Evolutionary conservation across 2,329 filamentous ascomycete genomes (phyloP).

Genomic region (Beauveria sp.): DNA sequence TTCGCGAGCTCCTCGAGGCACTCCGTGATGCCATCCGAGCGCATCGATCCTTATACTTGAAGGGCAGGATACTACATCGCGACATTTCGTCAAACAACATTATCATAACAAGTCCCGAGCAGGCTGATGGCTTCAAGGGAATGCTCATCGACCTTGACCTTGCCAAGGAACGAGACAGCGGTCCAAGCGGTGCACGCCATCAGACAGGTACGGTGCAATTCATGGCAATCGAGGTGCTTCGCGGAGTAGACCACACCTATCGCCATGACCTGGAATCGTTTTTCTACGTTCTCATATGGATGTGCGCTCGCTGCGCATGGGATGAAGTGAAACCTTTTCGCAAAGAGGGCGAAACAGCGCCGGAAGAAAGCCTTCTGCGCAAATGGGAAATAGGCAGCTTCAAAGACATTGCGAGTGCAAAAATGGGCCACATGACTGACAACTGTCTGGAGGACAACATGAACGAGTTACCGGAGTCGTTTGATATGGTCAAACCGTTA

Average conservation of each 20-base stretch:
- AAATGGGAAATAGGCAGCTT: too few species aligned
- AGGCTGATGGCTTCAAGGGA: slow-evolving; percentile 14
- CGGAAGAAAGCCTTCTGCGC: too few species aligned
- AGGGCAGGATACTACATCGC: slow-evolving; percentile 27
- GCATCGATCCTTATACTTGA: slow-evolving; percentile 25
- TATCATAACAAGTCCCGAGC: slow-evolving; percentile 23
- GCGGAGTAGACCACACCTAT: too few species aligned
- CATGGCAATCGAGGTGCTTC: too few species aligned
- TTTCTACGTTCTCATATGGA: background rate
- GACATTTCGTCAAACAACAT: slow-evolving; percentile 32
- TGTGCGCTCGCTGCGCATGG: background rate
- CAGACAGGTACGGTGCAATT: slow-evolving; percentile 6
- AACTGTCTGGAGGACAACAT: too few species aligned
- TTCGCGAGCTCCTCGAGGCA: slow-evolving; percentile 25
- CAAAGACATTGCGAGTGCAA: too few species aligned
- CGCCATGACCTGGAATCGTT: background rate
- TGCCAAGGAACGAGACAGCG: slow-evolving; percentile 8
- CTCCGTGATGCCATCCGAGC: slow-evolving; percentile 28
- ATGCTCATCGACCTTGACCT: slow-evolving; percentile 18
- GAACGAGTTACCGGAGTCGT: slow-evolving; percentile 12
- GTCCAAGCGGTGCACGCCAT: background rate
- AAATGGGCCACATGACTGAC: too few species aligned
- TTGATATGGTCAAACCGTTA: slow-evolving; percentile 15
- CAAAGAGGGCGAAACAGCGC: too few species aligned
- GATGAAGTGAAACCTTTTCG: background rate